phyloP scores from a whole-genome alignment of 345 rosid species.

The Gossypium arboreum region DNA sequence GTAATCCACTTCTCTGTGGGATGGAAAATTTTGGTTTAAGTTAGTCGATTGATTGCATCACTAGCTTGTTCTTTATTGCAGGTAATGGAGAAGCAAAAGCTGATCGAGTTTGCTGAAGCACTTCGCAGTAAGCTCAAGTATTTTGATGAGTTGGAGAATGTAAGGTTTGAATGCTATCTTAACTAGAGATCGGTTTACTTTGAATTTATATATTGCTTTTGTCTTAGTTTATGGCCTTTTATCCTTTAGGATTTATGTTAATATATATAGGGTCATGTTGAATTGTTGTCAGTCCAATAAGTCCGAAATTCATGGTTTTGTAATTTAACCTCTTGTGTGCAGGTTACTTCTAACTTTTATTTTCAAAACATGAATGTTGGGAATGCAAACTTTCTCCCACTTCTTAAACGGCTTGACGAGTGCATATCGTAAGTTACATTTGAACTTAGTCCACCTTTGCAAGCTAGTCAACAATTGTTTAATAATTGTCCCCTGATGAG shows the following conservation, averaged over 20 bases:
- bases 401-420: slow-evolving; percentile 89
- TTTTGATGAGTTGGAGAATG: slow-evolving; percentile 99
- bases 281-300: background rate
- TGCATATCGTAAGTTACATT: slow-evolving; percentile 76
- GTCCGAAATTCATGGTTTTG: slow-evolving; percentile 6
- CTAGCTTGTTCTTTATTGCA: slow-evolving; percentile 24
- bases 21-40: background rate
- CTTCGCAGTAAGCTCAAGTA: slow-evolving; percentile 86
- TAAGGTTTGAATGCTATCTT: slow-evolving; percentile 67
- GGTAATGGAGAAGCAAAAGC: slow-evolving; percentile 83
- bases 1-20: background rate
- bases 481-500: slow-evolving; percentile 1
- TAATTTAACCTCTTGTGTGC: slow-evolving; percentile 26
- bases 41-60: background rate
- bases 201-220: slow-evolving; percentile 3
- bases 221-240: background rate
- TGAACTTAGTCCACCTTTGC: slow-evolving; percentile 11
- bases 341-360: slow-evolving; percentile 87
- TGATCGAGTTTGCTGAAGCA: slow-evolving; percentile 90
- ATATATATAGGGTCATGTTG: background rate
- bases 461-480: background rate
- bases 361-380: slow-evolving; percentile 81
- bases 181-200: slow-evolving; percentile 19
- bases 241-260: background rate
- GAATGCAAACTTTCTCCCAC: slow-evolving; percentile 70